Evolutionary conservation across 345 rosid species (phyloP).

Genomic region (Lumnitzera racemosa): DNA sequence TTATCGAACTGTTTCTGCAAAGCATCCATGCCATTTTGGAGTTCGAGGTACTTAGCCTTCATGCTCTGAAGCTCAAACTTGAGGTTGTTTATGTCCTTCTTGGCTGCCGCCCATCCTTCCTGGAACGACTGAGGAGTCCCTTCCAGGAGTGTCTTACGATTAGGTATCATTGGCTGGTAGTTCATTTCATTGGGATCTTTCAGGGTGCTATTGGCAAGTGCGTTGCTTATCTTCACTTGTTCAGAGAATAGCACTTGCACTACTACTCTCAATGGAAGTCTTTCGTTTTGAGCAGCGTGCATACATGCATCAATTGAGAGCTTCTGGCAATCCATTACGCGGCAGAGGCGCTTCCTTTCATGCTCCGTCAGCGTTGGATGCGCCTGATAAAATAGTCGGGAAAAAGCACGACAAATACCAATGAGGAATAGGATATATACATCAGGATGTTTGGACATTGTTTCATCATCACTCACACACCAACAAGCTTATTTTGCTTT

Average conservation of each 20-base stretch:
- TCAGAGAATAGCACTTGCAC: conserved; percentile 96
- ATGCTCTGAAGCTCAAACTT: conserved; percentile 84
- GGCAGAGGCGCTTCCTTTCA: conserved; percentile 87
- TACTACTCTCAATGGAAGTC: conserved; percentile 83
- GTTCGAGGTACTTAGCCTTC: conserved; percentile 78
- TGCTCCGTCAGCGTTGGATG: conserved; percentile 94
- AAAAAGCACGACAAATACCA: too few relatives aligned
- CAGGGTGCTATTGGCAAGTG: conserved; percentile 54
- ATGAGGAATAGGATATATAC: too few relatives aligned
- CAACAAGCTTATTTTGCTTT: too few relatives aligned
- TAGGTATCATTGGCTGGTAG: conserved; percentile 67
- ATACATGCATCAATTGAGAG: conserved; percentile 93
- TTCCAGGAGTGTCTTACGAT: conserved; percentile 78
- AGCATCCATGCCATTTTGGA: conserved; percentile 80
- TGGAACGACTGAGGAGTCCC: conserved; percentile 91
- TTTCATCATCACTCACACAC: too few relatives aligned
- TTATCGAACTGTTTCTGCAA: conserved; percentile 83
- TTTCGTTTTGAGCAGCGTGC: conserved; percentile 96
- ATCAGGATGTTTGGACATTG: too few relatives aligned
- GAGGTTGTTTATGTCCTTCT: conserved; percentile 85
- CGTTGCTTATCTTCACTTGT: conserved; percentile 87
- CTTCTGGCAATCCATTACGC: conserved; percentile 96
- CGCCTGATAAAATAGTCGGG: conserved; percentile 34
- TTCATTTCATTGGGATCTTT: conserved; percentile 55
- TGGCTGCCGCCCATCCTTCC: conserved; percentile 91